These are phyloP conservation scores for Bjerkandera adusta DNA, from an alignment of 1,284 basidiomycete species.

Conservation along the genomic window DNA sequence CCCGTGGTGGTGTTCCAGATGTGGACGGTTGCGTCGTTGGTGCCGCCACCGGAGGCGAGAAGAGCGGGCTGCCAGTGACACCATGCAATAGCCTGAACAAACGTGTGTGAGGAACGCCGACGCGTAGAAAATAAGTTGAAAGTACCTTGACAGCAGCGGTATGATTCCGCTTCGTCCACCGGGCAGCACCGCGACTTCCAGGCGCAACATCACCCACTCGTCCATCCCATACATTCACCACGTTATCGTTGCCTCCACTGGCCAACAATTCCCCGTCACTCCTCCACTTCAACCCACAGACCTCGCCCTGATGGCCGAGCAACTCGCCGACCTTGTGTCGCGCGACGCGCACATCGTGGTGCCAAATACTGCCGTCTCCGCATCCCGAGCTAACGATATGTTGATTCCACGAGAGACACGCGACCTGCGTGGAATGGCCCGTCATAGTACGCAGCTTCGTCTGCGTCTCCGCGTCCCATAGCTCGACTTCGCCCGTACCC, in stretches of 20 bases:
- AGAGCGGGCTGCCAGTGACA: slow-evolving; percentile 95
- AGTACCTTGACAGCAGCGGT: slow-evolving; percentile 89
- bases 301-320: slow-evolving; percentile 86
- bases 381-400: slow-evolving; percentile 89
- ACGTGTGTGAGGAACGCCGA: not conserved
- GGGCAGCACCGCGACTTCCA: slow-evolving; percentile 63
- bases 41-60: slow-evolving; percentile 93
- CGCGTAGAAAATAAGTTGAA: not conserved
- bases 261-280: slow-evolving; percentile 86
- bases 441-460: slow-evolving; percentile 86
- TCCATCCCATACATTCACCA: slow-evolving; percentile 95
- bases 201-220: slow-evolving; percentile 66
- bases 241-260: slow-evolving; percentile 94
- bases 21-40: slow-evolving; percentile 92
- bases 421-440: slow-evolving; percentile 81
- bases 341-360: slow-evolving; percentile 89
- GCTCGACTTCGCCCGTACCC: slow-evolving; percentile 85
- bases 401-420: slow-evolving; percentile 81
- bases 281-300: slow-evolving; percentile 85
- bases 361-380: slow-evolving; percentile 89
- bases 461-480: slow-evolving; percentile 90
- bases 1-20: slow-evolving; percentile 92
- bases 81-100: slow-evolving; percentile 84
- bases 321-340: slow-evolving; percentile 89
- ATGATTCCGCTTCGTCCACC: slow-evolving; percentile 94